A percentile compares a stretch with the other conserved stretches of the same genome.
Evolutionary conservation across 2,329 filamentous ascomycete species (phyloP).

Genomic region (Laburnicola sp.): DNA sequence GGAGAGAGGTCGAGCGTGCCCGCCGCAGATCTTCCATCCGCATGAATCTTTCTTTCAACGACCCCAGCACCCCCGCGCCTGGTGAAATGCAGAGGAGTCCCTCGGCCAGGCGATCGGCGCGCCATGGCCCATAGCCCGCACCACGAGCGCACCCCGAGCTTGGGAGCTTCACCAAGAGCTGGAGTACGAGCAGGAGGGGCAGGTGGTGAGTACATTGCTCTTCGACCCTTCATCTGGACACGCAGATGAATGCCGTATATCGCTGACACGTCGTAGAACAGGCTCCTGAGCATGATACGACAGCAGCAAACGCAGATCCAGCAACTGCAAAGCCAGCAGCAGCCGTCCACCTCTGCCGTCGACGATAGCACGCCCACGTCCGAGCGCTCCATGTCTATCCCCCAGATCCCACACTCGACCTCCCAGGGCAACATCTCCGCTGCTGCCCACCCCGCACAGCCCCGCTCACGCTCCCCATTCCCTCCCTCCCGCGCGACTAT

Average conservation of each 20-base stretch:
- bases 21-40: constrained; percentile 69
- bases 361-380: constrained; percentile 58
- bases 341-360: constrained; percentile 48
- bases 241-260: too few relatives aligned
- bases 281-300: constrained; percentile 75
- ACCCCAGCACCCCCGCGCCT: constrained; percentile 67
- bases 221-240: too few relatives aligned
- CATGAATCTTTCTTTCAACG: constrained; percentile 74
- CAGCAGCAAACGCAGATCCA: constrained; percentile 72
- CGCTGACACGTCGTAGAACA: constrained; percentile 58
- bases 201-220: constrained; percentile 63
- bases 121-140: constrained; percentile 57
- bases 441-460: constrained; percentile 53
- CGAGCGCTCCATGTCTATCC: constrained; percentile 51
- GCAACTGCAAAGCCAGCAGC: constrained; percentile 53
- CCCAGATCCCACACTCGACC: constrained; percentile 26
- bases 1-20: constrained; percentile 47
- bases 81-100: constrained; percentile 66
- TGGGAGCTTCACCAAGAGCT: constrained; percentile 80
- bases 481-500: constrained; percentile 32
- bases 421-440: constrained; percentile 42
- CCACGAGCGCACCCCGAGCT: constrained; percentile 68
- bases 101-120: constrained; percentile 27
- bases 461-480: constrained; percentile 44
- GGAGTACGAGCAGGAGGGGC: constrained; percentile 76